Evolutionary conservation across 116 monocot species (phyloP), one percentile per base, ranked within the genome.

Genomic region (Zostera marina): DNA sequence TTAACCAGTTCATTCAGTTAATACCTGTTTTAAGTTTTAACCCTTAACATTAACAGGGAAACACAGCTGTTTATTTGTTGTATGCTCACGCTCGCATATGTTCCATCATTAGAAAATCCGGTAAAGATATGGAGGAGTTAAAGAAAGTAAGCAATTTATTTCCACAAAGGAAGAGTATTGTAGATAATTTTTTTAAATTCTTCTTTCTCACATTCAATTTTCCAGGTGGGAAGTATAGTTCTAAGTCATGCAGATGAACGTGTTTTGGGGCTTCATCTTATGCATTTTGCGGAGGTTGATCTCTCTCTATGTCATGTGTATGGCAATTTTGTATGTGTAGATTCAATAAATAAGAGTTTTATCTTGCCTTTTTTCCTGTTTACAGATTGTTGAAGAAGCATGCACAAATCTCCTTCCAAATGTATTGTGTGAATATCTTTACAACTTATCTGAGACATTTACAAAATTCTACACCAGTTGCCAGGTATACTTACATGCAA

Each of bases 1-100:
- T 7, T 51, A 51, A 17, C 8, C 8, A 7, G 49, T 21, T 17
- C 19, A 9, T 10, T 51, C 19, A 8, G 47, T 45, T 23, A 44
- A 19, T 43, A 16, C 17, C 20, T 61, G 61, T 45, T 46, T 20
- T 26, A 11, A 61, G 61, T 45, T 46, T 20, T 26, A 11, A 61
- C 44, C 58, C 5, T 44, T 25, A 11, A 11, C n/a, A 7, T 26
- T 46, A 43, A 47, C 78, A 98, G 98, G 98, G 98, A 44, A 90
- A 98, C 65, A 98, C 98, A 48, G 98, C 90, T 61, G 98, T 98
- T 20, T 98, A 98, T 75, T 69, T 98, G 53, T 67, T 88, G 62
- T 98, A 98, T 72, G 98, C 98, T 53, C 90, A 98, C 81, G 90
- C 98, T 65, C 98, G 90, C 15, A 98, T 98, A 52, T 82, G 85